Evolutionary conservation across 805 yeast species (phyloP).

Genomic region (Ogataea polymorpha): DNA sequence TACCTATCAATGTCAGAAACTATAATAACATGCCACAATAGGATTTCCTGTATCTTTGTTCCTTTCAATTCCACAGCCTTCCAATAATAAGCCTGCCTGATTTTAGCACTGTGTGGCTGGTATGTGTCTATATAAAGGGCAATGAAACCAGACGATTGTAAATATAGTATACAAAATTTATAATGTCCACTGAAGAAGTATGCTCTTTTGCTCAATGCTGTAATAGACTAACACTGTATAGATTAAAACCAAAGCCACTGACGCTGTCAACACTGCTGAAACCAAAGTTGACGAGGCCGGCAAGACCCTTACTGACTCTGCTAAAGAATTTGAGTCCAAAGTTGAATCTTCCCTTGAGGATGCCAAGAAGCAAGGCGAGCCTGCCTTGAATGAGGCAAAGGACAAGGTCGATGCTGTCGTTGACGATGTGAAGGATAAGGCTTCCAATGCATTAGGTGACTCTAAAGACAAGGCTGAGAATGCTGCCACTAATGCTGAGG

Average conservation of each 20-base stretch:
- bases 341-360: neutral
- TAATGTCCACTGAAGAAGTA: conserved; percentile 21
- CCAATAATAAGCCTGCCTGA: neutral
- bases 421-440: conserved; percentile 7
- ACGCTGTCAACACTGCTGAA: conserved; percentile 8
- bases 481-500: conserved; percentile 4
- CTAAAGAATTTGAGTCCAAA: conserved; percentile 3
- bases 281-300: conserved; percentile 12
- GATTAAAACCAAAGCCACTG: conserved; percentile 5
- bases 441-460: conserved; percentile 8
- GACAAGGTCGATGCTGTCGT: conserved; percentile 9
- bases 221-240: conserved; percentile 1
- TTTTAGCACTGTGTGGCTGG: conserved; percentile 2
- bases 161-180: neutral
- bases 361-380: neutral
- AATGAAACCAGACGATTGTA: neutral
- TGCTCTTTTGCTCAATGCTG: neutral
- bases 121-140: conserved; percentile 5
- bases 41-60: neutral
- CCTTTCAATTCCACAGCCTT: conserved; percentile 4
- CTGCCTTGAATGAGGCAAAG: neutral
- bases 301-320: conserved; percentile 2
- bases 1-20: conserved; percentile 3
- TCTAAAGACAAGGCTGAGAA: neutral
- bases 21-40: conserved; percentile 2